A percentile compares a stretch with the other conserved stretches of the same genome.
Evolutionary conservation across 164 flowering plant species (phyloP).

Genomic region (Annona cherimola): DNA sequence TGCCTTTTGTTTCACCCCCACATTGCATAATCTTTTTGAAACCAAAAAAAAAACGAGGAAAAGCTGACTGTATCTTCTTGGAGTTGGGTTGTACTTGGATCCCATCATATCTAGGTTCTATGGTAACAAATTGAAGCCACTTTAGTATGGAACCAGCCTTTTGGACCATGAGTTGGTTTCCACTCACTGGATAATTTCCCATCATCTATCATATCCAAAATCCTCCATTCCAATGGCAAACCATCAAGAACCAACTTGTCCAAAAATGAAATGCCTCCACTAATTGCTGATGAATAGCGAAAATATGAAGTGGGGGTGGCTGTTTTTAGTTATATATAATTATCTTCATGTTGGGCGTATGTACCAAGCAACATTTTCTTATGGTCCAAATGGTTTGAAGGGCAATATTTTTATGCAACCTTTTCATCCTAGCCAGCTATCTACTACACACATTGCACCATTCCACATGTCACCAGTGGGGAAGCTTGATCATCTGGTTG

Average conservation of each 20-base stretch:
- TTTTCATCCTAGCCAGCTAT: too few relatives aligned
- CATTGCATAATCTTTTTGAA: not conserved
- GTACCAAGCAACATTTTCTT: too few relatives aligned
- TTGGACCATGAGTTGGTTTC: not conserved
- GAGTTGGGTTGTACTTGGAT: constrained; percentile 3
- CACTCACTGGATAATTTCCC: not conserved
- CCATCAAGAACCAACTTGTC: not conserved
- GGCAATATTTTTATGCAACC: too few relatives aligned
- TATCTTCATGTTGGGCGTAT: too few relatives aligned
- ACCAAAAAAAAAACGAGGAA: not conserved
- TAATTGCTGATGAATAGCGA: too few relatives aligned
- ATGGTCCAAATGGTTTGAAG: too few relatives aligned
- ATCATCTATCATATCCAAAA: not conserved
- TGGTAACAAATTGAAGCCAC: not conserved
- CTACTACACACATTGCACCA: not conserved
- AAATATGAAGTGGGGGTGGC: too few relatives aligned
- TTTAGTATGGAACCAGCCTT: not conserved
- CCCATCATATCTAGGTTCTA: not conserved
- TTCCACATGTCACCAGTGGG: not conserved
- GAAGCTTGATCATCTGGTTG: not conserved
- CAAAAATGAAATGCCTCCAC: not conserved
- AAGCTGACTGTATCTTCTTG: not conserved
- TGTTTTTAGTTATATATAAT: too few relatives aligned
- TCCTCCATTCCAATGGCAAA: not conserved
- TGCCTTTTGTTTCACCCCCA: not conserved